A percentile compares a stretch with the other conserved stretches of the same genome.
These are phyloP conservation scores for Anisodus tanguticus DNA, from an alignment of 257 asterid species.

Conservation along the genomic window DNA sequence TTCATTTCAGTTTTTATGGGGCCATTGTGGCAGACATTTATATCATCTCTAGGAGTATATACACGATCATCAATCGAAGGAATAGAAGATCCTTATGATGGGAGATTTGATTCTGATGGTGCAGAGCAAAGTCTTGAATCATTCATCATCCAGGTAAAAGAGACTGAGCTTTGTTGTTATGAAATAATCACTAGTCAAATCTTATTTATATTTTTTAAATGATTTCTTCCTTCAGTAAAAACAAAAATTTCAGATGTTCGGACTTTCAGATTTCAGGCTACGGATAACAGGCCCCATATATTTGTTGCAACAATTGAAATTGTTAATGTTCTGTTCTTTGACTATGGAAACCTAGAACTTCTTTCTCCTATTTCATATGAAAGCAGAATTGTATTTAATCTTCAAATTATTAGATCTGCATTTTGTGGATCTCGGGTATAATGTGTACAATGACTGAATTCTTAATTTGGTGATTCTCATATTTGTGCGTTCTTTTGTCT, in stretches of 20 bases:
- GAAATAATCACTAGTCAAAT: not conserved
- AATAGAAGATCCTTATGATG: constrained; percentile 81
- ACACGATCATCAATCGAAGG: constrained; percentile 82
- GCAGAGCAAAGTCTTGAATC: constrained; percentile 86
- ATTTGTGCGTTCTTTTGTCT: not conserved
- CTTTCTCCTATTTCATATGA: constrained; percentile 9
- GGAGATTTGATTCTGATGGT: constrained; percentile 96
- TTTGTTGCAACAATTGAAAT: not conserved
- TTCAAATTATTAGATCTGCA: not conserved
- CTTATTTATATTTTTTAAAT: not conserved
- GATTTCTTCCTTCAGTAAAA: not conserved
- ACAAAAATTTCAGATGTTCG: not conserved
- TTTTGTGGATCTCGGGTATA: constrained; percentile 4
- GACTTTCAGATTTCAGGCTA: not conserved
- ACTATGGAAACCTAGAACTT: not conserved
- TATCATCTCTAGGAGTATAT: constrained; percentile 80
- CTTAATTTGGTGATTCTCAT: not conserved
- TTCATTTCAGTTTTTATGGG: constrained; percentile 68
- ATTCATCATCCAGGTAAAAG: constrained; percentile 79
- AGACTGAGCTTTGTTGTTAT: not conserved
- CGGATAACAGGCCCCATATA: not conserved
- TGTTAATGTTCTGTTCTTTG: not conserved
- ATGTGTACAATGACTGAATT: not conserved
- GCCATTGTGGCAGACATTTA: constrained; percentile 91
- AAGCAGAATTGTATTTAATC: not conserved